Base-by-base conservation (phyloP, 306 rosid species). In the Vigna mungo region DNA sequence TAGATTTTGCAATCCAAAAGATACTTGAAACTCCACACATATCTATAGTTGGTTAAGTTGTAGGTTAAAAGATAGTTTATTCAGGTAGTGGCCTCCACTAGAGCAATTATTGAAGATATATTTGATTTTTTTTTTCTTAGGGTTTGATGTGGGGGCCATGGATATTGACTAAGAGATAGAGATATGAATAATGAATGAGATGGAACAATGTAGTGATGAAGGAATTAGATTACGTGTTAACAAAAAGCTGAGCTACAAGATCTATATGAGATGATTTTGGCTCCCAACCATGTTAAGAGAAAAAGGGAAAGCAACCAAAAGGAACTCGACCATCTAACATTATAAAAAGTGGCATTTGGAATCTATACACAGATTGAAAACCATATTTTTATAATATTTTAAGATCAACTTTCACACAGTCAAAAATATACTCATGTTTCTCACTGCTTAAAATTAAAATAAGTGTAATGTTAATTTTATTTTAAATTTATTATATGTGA, bases 11-110 rank as follows among this genome's bases (percentile, higher is more conserved):
- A 46, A 20, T 48, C 4, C 4, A 47, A 48, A 37, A 25, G 27
- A 25, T 30, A 11, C 18, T 5, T n/a, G 16, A 54, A 59, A 44
- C 5, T 44, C 43, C 37, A 30, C 56, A 39, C 15, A 39, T 12
- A 23, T 34, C 53, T 23, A 66, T 41, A 58, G 51, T 66, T 60
- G 70, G 43, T 68, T 68, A 74, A 54, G 39, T 27, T 62, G n/a
- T 60, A 74, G 21, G 70, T 74, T 68, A 61, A 44, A 25, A 75
- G 46, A 59, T 72, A 17, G 11, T 63, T 78, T 84, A 79, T 83
- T 85, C n/a, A 66, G 75, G 71, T 86, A 87, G 86, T 90, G 98
- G 89, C 81, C 97, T 88, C 84, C 96, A 88, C 90, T 85, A 82
- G 82, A 75, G 82, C 86, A 85, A 77, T 83, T 65, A 75, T 74